Evolutionary conservation across 2,329 filamentous ascomycete species (phyloP), one percentile per base, ranked within the genome.

Genomic region (Ophiostoma sp.): DNA sequence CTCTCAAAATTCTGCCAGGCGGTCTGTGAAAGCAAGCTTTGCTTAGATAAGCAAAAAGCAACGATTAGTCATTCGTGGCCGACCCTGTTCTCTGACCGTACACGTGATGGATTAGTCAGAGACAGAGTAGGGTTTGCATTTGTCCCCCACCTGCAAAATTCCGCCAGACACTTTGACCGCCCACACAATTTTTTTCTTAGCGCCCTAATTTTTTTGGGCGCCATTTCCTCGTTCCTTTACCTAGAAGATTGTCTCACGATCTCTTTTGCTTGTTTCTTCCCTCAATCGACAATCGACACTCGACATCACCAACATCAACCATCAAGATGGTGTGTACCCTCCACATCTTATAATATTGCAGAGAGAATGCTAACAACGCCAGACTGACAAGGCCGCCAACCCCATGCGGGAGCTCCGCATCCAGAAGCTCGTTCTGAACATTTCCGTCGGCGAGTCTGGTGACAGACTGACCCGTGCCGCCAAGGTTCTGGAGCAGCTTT

Each of bases 321-420:
- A 44, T 70, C 77, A 79, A 75, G 77, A 82, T 82, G 81, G 81
- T 82, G 78, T 52, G 77, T 33, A 20, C 62, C 2, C 7, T 20
- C 62, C 7, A 65, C 15, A 13, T n/a, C 60, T 6, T 27, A 64
- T 23, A 20, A 6, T 15, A 64, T 1, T 4, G 41, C 23, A 6
- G 8, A 11, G 11, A 15, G 8, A 48, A 6, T 57, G 31, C 67
- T 67, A 52, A 65, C 66, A 23, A 23, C 83, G 78, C n/a, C 79
- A 87, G 84, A 86, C 90, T 83, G 92, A 94, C 83, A 97, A 98
- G 89, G 83, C 87, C 83, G 86, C 87, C 83, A 99, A 99, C 90
- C 94, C 95, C 87, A 99, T 99, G 95, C 92, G 94, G 87, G 94
- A 99, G 87, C 92, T 98, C 83, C 93, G 93, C 87, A 95, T 97